These are phyloP conservation scores for Argentina anserina DNA, from an alignment of 306 rosid species.

Conservation along the genomic window DNA sequence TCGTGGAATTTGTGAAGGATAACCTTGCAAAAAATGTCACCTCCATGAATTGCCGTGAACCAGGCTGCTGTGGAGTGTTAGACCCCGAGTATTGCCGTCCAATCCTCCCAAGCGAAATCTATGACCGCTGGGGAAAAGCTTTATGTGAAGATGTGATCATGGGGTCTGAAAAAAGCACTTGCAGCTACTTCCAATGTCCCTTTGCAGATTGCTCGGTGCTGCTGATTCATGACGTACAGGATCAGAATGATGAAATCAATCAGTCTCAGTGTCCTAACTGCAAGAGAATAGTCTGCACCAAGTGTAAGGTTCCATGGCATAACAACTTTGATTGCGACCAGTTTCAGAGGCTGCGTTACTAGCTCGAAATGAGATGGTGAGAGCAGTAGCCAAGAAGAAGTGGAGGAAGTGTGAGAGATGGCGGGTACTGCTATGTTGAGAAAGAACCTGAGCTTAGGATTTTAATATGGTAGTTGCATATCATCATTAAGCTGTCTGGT, in stretches of 20 bases:
- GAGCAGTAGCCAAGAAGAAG: slow-evolving; percentile 33
- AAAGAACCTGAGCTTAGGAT: too few species aligned
- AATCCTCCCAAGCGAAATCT: slow-evolving; percentile 33
- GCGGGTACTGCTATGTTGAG: background rate
- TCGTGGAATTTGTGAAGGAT: slow-evolving; percentile 11
- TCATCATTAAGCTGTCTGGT: too few species aligned
- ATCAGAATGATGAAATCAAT: background rate
- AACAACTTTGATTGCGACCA: slow-evolving; percentile 31
- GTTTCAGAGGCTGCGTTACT: slow-evolving; percentile 18
- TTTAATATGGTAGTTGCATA: too few species aligned
- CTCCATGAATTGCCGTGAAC: slow-evolving; percentile 38
- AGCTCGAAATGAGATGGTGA: slow-evolving; percentile 21
- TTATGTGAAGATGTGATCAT: slow-evolving; percentile 33
- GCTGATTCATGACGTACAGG: slow-evolving; percentile 12
- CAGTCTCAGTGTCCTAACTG: slow-evolving; percentile 50
- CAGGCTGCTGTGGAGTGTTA: slow-evolving; percentile 32
- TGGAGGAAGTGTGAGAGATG: slow-evolving; percentile 42
- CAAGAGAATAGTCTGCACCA: slow-evolving; percentile 41
- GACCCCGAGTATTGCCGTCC: slow-evolving; percentile 37
- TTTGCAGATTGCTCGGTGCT: slow-evolving; percentile 50
- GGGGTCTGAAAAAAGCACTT: background rate
- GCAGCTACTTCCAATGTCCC: slow-evolving; percentile 37
- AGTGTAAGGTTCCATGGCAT: slow-evolving; percentile 28
- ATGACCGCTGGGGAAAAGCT: slow-evolving; percentile 39
- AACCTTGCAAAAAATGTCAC: slow-evolving; percentile 39